Conservation (phyloP, 148 eudicot species). For the Polygonum aviculare region DNA sequence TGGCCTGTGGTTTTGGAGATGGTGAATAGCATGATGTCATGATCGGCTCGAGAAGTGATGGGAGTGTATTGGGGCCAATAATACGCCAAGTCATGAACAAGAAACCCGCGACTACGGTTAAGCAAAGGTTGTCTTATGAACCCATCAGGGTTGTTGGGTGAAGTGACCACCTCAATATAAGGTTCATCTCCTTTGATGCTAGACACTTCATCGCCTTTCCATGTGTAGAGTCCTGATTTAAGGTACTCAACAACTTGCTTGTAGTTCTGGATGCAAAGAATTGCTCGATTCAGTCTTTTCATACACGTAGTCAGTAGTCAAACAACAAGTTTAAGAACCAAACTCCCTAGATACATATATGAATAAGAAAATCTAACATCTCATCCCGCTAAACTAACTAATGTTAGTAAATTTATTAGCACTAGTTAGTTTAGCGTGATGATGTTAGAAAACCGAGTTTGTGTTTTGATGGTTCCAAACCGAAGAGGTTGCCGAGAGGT, state of each 20-base stretch:
- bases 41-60: conserved; percentile 58
- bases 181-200: conserved; percentile 48
- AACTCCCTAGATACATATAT: too few relatives aligned
- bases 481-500: too few relatives aligned
- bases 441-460: too few relatives aligned
- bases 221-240: conserved; percentile 76
- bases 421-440: too few relatives aligned
- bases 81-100: conserved; percentile 83
- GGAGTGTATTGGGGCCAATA: conserved; percentile 99
- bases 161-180: conserved; percentile 85
- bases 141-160: conserved; percentile 98
- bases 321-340: too few relatives aligned
- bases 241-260: conserved; percentile 65
- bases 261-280: conserved; percentile 66
- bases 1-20: conserved; percentile 95
- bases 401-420: too few relatives aligned
- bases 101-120: conserved; percentile 49
- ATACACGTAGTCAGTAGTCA: too few relatives aligned
- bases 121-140: conserved; percentile 44
- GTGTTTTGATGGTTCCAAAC: too few relatives aligned
- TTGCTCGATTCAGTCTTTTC: too few relatives aligned
- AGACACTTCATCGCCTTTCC: conserved; percentile 68
- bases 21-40: conserved; percentile 86
- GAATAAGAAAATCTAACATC: too few relatives aligned
- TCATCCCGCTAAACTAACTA: too few relatives aligned